Evolutionary conservation across 2,329 filamentous ascomycete species (phyloP), one percentile per base, ranked within the genome.

Genomic region (Pezicula neosporulosa): DNA sequence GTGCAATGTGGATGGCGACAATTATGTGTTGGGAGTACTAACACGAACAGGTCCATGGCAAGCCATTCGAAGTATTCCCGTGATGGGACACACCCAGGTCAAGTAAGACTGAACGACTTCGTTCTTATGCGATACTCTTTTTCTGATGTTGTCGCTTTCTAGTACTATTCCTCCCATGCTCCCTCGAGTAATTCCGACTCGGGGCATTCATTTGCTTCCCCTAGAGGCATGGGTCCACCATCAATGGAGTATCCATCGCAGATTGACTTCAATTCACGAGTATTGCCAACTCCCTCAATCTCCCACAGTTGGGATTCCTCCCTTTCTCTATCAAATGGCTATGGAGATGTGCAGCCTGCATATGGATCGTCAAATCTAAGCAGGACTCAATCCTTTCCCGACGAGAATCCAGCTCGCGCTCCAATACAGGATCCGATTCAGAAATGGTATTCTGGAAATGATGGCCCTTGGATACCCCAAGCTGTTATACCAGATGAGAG

Each of bases 391-490:
- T 58, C 59, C 44, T 24, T 56, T 35, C 55, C 52, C 10, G 37
- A 51, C 39, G 58, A 64, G 38, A 47, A 28, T 19, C 61, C 56
- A 37, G 35, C 9, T 38, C 60, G 61, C 39, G 51, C 44, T 27
- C 48, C 55, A 33, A 38, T 49, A 41, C 60, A 66, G 47, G 55
- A 62, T 56, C 63, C 63, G 4, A 49, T 67, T 21, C n/a, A 52
- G 6, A 55, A 59, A 49, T 76, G 72, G 67, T 75, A 71, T 53
- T 52, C 57, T 7, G 61, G 51, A 18, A 67, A 70, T 56, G 68
- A 75, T 58, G 72, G 64, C 7, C 76, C 76, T 47, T 78, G 75
- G 75, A 63, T 67, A 18, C 71, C 70, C n/a, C 65, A 59, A 44
- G 63, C 57, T 15, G 60, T 67, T 19, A 60, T 67, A 52, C 24